phyloP scores from a whole-genome alignment of 2,329 filamentous ascomycete species.

The Dothideomycetidae sp. region DNA sequence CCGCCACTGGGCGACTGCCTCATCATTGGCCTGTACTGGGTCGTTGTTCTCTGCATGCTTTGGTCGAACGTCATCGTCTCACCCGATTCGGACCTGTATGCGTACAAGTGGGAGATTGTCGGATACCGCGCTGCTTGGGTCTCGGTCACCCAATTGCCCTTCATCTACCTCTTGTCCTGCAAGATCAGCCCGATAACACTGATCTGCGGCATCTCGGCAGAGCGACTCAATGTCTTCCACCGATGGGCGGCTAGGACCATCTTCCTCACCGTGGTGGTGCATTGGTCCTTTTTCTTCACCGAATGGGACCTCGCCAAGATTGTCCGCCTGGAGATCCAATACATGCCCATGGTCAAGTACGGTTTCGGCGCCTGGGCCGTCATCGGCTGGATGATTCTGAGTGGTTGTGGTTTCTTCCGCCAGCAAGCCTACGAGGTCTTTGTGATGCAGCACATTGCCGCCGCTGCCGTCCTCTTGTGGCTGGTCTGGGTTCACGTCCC shows the following conservation, averaged over 20 bases:
- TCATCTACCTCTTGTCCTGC: no score
- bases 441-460: conserved; percentile 39
- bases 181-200: conserved; percentile 35
- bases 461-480: conserved; percentile 34
- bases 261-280: conserved; percentile 39
- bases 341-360: conserved; percentile 34
- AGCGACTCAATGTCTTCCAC: conserved; percentile 39
- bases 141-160: no score
- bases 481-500: conserved; percentile 37
- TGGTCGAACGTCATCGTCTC: no score
- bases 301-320: conserved; percentile 39
- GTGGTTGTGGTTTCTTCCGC: conserved; percentile 37
- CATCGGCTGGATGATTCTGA: conserved; percentile 37
- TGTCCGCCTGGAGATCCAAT: conserved; percentile 33
- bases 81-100: no score
- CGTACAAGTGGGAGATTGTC: no score
- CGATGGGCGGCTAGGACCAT: conserved; percentile 38
- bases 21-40: no score
- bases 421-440: conserved; percentile 40
- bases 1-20: no score
- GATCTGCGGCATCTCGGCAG: conserved; percentile 34
- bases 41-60: no score
- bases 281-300: conserved; percentile 41
- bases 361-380: conserved; percentile 40
- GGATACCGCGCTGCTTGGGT: no score